phyloP scores from a whole-genome alignment of 495 filamentous ascomycete genomes.

The Glarea lozoyensis region DNA sequence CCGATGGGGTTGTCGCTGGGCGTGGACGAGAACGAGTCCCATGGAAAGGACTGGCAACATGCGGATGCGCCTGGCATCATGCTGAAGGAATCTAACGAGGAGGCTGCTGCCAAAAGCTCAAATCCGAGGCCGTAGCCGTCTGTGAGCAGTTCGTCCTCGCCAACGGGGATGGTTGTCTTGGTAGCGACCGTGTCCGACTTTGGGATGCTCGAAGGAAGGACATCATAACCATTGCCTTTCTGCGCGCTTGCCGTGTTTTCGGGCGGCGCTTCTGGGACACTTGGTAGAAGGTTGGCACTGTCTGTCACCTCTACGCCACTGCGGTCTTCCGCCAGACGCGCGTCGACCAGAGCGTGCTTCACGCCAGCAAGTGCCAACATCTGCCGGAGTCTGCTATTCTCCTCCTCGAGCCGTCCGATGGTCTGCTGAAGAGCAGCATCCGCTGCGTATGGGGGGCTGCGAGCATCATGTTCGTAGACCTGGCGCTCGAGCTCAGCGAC shows the following conservation, averaged over 20 bases:
- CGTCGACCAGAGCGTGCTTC: neutral
- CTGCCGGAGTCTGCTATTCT: too few species aligned
- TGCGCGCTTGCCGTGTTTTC: neutral
- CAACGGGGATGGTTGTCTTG: neutral
- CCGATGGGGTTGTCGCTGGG: constrained; percentile 1
- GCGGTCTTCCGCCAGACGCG: constrained; percentile 1
- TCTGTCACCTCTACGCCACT: neutral
- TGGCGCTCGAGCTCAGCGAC: too few species aligned
- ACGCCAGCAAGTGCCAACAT: too few species aligned
- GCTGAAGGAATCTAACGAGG: neutral
- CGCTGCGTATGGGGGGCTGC: too few species aligned
- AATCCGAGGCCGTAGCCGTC: neutral
- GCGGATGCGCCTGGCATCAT: neutral
- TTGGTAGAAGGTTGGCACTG: neutral
- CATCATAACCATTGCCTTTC: neutral
- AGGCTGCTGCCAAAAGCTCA: neutral
- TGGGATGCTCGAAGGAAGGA: neutral
- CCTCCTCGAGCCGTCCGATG: too few species aligned
- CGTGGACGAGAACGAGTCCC: neutral
- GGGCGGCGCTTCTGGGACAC: neutral
- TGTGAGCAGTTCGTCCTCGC: neutral
- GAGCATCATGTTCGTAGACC: too few species aligned
- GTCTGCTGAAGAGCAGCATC: too few species aligned
- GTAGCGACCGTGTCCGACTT: neutral
- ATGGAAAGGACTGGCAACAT: neutral